These are phyloP conservation scores for Amanita exitialis DNA, from an alignment of 768 basidiomycete species.

Conservation along the genomic window DNA sequence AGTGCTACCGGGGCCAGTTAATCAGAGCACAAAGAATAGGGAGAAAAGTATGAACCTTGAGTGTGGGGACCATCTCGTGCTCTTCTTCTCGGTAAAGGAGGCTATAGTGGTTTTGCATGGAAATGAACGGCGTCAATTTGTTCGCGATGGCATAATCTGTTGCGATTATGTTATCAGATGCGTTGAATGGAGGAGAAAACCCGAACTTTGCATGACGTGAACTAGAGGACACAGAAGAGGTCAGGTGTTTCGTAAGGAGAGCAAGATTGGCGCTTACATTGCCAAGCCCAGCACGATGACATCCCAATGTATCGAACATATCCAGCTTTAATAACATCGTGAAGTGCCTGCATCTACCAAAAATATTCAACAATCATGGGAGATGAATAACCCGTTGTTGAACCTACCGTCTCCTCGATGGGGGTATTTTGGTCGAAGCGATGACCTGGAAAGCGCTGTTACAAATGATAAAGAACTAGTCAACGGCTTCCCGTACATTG, in stretches of 20 bases:
- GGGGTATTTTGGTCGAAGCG: conserved; percentile 30
- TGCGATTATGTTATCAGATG: background rate
- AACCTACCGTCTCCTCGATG: conserved; percentile 24
- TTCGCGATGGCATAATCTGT: conserved; percentile 51
- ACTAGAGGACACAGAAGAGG: background rate
- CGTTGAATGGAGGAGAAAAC: background rate
- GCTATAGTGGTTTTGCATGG: conserved; percentile 60
- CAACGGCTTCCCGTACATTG: conserved; percentile 26
- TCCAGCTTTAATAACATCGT: conserved; percentile 36
- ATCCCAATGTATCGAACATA: conserved; percentile 34
- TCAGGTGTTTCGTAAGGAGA: background rate
- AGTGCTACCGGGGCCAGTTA: conserved; percentile 20
- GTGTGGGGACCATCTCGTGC: conserved; percentile 47
- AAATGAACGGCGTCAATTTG: conserved; percentile 48
- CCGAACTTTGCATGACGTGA: conserved; percentile 3
- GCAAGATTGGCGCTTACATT: conserved; percentile 28
- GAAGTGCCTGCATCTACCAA: conserved; percentile 34
- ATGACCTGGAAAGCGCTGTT: conserved; percentile 13
- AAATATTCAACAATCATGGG: background rate
- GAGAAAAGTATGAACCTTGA: conserved; percentile 26
- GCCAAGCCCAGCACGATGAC: conserved; percentile 31
- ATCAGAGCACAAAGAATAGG: background rate
- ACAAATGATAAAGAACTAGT: background rate
- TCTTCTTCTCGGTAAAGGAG: conserved; percentile 60
- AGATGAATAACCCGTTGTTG: background rate